Evolutionary conservation across 2,329 filamentous ascomycete species (phyloP), one percentile per base, ranked within the genome.

Genomic region (Colletotrichum tabaci): DNA sequence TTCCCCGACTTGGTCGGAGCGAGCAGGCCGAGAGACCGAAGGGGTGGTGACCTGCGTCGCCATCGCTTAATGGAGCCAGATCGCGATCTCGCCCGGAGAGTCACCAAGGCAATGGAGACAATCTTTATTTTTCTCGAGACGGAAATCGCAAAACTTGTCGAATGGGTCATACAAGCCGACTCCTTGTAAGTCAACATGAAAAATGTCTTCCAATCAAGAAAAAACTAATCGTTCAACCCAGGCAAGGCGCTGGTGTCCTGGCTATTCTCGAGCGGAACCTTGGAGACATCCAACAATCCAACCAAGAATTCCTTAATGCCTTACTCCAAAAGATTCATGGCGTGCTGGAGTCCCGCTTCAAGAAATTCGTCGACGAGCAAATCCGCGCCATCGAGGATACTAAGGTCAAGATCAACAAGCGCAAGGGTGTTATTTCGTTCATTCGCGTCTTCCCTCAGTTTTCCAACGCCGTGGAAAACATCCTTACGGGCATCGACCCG

Each of bases 331-430:
- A 94, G 78, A 85, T 97, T 12, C 94, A 96, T 75, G 88, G 90
- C 67, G 89, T 89, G 52, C 86, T 98, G 21, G 90, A 93, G 75
- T 88, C 89, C 2, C 89, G 94, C 3, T 98, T 98, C 84, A 91
- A 88, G 73, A 94, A 94, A 74, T 98, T 98, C 77, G 91, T 98
- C 10, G 96, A 98, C 75, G 94, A 98, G 74, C 96, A 99, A 80
- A 93, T 98, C 71, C 93, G 94, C 35, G 95, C 95, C 6, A 98
- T 98, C 74, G 96, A 98, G 82, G 96, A 98, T 73, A 98, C 95
- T 49, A 98, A 98, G 83, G 96, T 99, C 81, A 98, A 98, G 86
- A 95, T 98, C 83, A 98, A 98, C 86, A 98, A 98, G 86, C 93
- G 96, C 75, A 98, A 97, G 84, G 96, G 96, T 13, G 94, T 99